phyloP scores from a whole-genome alignment of 2,329 filamentous ascomycete species.

The Thelonectria discophora region DNA sequence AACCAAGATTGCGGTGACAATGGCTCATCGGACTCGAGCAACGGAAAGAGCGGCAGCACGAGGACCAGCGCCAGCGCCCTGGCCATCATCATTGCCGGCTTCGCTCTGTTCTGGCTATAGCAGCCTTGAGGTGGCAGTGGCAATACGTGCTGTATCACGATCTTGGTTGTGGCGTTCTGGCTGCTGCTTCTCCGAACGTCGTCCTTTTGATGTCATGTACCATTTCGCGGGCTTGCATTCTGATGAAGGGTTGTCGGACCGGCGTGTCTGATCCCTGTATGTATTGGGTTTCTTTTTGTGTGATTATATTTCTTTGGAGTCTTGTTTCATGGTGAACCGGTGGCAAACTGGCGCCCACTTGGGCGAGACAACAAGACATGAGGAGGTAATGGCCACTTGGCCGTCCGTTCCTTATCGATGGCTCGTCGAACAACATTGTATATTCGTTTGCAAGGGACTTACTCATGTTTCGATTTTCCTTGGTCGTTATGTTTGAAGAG shows the following conservation, averaged over 20 bases:
- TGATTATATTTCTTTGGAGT: slow-evolving; percentile 34
- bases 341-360: slow-evolving; percentile 25
- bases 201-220: slow-evolving; percentile 32
- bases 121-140: not conserved
- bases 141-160: not conserved
- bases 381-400: slow-evolving; percentile 34
- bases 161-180: slow-evolving; percentile 12
- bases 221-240: slow-evolving; percentile 33
- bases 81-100: slow-evolving; percentile 50
- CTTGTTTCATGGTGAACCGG: slow-evolving; percentile 22
- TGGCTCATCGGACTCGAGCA: slow-evolving; percentile 41
- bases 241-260: slow-evolving; percentile 32
- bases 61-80: slow-evolving; percentile 48
- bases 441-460: slow-evolving; percentile 5
- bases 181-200: slow-evolving; percentile 4
- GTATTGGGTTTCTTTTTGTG: slow-evolving; percentile 36
- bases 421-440: slow-evolving; percentile 4
- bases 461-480: not conserved
- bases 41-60: slow-evolving; percentile 45
- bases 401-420: slow-evolving; percentile 34
- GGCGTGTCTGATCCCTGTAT: slow-evolving; percentile 35
- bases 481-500: slow-evolving; percentile 12
- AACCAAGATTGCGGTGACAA: slow-evolving; percentile 49
- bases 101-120: slow-evolving; percentile 49
- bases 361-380: slow-evolving; percentile 14